A percentile compares a stretch with the other conserved stretches of the same genome.
Conservation (phyloP, 2,329 filamentous ascomycete species). For the Neurospora sp. region DNA sequence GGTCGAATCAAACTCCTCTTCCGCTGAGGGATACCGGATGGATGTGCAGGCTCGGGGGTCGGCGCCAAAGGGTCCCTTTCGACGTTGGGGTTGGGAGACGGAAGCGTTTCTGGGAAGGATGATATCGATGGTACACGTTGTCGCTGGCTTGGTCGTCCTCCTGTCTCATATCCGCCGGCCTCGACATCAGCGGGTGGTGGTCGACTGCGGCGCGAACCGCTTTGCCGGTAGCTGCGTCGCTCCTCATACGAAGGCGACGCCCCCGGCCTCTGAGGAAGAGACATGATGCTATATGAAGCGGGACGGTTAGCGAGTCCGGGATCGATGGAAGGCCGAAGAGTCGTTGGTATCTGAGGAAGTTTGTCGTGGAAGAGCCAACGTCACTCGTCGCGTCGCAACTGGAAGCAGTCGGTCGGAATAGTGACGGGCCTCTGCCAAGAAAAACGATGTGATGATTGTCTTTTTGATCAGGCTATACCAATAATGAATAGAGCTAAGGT, state of each 20-base stretch:
- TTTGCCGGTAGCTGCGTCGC: slow-evolving; percentile 55
- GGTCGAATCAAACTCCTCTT: slow-evolving; percentile 86
- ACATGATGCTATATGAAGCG: slow-evolving; percentile 38
- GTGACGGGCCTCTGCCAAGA: background rate
- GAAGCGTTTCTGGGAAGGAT: slow-evolving; percentile 49
- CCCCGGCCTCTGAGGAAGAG: slow-evolving; percentile 55
- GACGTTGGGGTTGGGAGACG: slow-evolving; percentile 43
- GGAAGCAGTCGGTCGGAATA: background rate
- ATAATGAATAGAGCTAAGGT: background rate
- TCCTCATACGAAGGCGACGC: slow-evolving; percentile 51
- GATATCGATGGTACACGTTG: slow-evolving; percentile 46
- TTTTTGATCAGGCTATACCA: background rate
- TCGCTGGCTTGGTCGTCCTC: slow-evolving; percentile 29
- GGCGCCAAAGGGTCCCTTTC: slow-evolving; percentile 47
- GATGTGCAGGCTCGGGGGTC: slow-evolving; percentile 25
- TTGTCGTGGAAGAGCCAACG: background rate
- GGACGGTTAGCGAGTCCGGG: slow-evolving; percentile 14
- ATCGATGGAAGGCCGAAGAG: background rate
- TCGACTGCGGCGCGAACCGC: slow-evolving; percentile 48
- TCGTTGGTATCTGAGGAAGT: background rate
- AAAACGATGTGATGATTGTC: background rate
- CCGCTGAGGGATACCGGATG: slow-evolving; percentile 31
- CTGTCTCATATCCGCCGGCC: slow-evolving; percentile 41
- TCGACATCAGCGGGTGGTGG: slow-evolving; percentile 61
- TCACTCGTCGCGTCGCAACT: background rate